Conservation (phyloP, 2,329 filamentous ascomycete genomes). For the Truncatella angustata region DNA sequence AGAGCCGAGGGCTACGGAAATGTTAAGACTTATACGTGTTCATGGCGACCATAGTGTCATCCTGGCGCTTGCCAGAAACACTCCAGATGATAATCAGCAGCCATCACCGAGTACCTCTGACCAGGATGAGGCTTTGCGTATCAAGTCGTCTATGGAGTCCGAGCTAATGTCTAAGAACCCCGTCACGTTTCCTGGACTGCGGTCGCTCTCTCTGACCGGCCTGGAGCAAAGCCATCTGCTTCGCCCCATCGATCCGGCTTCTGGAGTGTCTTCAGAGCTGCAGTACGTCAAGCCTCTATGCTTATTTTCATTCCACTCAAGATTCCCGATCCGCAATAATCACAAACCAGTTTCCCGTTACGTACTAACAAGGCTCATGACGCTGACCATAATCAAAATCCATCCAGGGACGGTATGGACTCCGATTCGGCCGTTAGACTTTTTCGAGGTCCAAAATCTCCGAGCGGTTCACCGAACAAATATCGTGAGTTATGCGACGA, state of each 20-base stretch:
- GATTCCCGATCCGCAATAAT: no score
- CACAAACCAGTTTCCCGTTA: not conserved
- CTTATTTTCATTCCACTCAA: no score
- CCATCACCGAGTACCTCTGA: not conserved
- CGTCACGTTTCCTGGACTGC: not conserved
- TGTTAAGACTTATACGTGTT: not conserved
- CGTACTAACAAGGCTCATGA: not conserved
- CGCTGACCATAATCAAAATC: not conserved
- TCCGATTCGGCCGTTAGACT: not conserved
- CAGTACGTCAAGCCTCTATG: no score
- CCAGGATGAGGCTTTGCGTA: not conserved
- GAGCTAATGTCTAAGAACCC: constrained; percentile 4
- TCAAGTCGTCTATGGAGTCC: not conserved
- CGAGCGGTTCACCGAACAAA: not conserved
- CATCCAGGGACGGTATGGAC: not conserved
- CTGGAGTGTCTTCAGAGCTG: not conserved
- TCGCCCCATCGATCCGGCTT: not conserved
- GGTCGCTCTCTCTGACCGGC: not conserved
- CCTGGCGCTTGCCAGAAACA: not conserved
- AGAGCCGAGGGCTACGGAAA: not conserved
- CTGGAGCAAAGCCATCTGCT: constrained; percentile 2
- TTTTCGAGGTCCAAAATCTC: not conserved
- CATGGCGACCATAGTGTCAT: not conserved
- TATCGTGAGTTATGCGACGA: not conserved
- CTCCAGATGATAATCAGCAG: not conserved